phyloP scores from a whole-genome alignment of 2,329 filamentous ascomycete species.

The Exophiala bonariae region DNA sequence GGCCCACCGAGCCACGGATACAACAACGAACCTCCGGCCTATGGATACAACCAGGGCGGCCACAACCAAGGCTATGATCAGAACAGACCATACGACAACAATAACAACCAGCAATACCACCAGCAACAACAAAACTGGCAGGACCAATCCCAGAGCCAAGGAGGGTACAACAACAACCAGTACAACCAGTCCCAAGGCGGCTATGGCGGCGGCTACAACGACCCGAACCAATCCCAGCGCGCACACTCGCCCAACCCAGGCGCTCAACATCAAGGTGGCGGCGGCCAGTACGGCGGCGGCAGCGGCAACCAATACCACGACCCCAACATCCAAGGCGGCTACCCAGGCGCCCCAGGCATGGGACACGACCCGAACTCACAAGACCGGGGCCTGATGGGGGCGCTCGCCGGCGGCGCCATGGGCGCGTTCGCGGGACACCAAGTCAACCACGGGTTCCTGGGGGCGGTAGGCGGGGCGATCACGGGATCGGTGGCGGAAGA shows the following conservation, averaged over 20 bases:
- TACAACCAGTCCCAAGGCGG: conserved; percentile 8
- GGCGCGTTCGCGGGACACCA: conserved; percentile 49
- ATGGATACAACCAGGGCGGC: not conserved
- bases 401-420: conserved; percentile 47
- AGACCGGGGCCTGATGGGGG: conserved; percentile 49
- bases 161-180: conserved; percentile 10
- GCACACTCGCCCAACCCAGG: conserved; percentile 11
- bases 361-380: conserved; percentile 38
- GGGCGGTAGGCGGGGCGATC: conserved; percentile 49
- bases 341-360: conserved; percentile 35
- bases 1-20: conserved; percentile 9
- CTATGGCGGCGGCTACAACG: conserved; percentile 14
- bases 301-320: not conserved
- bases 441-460: conserved; percentile 47
- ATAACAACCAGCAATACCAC: too few relatives aligned
- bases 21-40: conserved; percentile 5
- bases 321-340: not conserved
- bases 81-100: conserved; percentile 10
- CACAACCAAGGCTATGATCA: conserved; percentile 19
- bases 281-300: not conserved
- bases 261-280: conserved; percentile 1
- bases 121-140: conserved; percentile 11
- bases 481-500: conserved; percentile 48
- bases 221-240: conserved; percentile 4
- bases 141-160: conserved; percentile 14